Base-by-base conservation (phyloP, 306 rosid genomes). In the Cicer yamashitae region DNA sequence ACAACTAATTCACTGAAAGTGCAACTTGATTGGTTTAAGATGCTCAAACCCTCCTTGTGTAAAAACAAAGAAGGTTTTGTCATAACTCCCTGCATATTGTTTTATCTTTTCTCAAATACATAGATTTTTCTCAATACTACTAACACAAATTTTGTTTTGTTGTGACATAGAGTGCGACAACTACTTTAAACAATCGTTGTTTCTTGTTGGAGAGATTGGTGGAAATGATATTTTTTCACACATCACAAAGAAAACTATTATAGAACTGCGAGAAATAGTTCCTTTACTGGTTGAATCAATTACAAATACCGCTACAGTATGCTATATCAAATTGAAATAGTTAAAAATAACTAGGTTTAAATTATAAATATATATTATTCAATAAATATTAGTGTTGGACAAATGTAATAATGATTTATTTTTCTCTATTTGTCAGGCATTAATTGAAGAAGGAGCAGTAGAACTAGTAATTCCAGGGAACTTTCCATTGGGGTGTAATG, bases 11-110 rank as follows among this genome's bases (percentile, higher is more conserved):
- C 88, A 3, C 25, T 86, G 44, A 79, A 59, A 25, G 75, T 79
- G 41, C 89, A 86, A 68, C 82, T 86, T 22, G 81, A 39, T 18
- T 88, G 92, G 92, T 86, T 50, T 50, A 50, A 50, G 17, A 14
- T 13, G 74, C 58, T 86, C 0, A 85, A 85, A 75, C 9, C 86
- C 25, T 73, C 83, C 8, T 57, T 88, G 3, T 88, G 91, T 58
- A 71, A 10, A 3, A 68, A 12, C 12, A 67, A 44, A 66, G 20
- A 67, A 13, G 60, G 74, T 48, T 53, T n/a, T 34, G 14, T 1
- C 17, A 13, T 6, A 20, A 67, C 41, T 45, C 5, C 10, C 46
- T 45, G 1, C 8, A 7, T 17, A 7, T 18, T 20, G 2, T 65
- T 25, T 25, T 25, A 3, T 8, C 10, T 10, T 65, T 4, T 41